Conservation (phyloP, 768 basidiomycete genomes). For the Leccinum subgranulosum region DNA sequence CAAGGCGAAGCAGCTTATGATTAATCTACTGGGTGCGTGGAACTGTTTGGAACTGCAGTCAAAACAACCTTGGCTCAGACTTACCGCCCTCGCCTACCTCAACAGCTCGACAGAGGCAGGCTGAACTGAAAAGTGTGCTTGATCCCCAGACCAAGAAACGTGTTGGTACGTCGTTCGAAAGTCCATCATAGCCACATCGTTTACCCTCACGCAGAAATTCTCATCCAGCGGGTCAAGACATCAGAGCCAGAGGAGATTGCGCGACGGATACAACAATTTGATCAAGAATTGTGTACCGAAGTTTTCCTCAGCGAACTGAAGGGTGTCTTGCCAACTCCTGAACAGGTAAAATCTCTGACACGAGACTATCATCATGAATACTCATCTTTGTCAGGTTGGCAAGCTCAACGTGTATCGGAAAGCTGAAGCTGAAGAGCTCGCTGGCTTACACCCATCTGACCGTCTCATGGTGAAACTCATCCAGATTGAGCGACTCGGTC, state of each 20-base stretch:
- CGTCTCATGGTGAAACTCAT: conserved; percentile 96
- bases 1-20: conserved; percentile 92
- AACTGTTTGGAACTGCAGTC: background rate
- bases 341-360: conserved; percentile 53
- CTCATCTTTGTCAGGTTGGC: conserved; percentile 53
- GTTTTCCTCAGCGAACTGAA: conserved; percentile 87
- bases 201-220: conserved; percentile 61
- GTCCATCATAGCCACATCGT: background rate
- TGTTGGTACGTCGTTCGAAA: conserved; percentile 61
- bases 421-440: conserved; percentile 82
- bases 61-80: background rate
- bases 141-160: conserved; percentile 90
- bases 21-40: conserved; percentile 74
- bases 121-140: conserved; percentile 88
- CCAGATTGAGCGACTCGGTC: conserved; percentile 84
- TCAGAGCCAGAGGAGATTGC: conserved; percentile 86
- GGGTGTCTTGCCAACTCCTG: conserved; percentile 85
- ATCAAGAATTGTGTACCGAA: conserved; percentile 82
- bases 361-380: background rate
- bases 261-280: conserved; percentile 79
- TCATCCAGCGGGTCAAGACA: conserved; percentile 83
- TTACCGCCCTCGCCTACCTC: conserved; percentile 10
- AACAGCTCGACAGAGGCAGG: conserved; percentile 76
- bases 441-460: conserved; percentile 89
- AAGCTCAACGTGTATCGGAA: conserved; percentile 89